These are phyloP conservation scores for Cucurbita argyrosperma DNA, from an alignment of 306 rosid species.

Conservation along the genomic window DNA sequence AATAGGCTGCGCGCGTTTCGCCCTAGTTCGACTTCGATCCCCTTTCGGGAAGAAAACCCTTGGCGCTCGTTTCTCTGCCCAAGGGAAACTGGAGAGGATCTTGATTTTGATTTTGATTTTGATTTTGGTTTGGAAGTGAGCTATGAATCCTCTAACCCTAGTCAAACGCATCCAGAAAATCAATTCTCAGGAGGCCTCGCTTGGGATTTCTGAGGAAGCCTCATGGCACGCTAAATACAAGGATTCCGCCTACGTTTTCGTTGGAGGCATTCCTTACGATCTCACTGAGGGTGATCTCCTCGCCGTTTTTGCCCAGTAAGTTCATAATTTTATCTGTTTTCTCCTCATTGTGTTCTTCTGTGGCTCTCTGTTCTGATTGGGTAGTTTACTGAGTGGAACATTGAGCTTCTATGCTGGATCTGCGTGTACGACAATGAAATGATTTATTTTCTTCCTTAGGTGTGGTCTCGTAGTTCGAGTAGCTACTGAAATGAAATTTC, in stretches of 20 bases:
- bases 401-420: neutral
- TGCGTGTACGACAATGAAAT: neutral
- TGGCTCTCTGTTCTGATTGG: neutral
- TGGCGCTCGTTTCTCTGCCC: too few species aligned
- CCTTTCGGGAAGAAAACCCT: too few species aligned
- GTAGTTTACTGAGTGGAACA: neutral
- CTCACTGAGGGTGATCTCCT: constrained; percentile 94
- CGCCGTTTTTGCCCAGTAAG: constrained; percentile 80
- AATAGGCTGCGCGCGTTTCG: too few species aligned
- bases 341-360: neutral
- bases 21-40: too few species aligned
- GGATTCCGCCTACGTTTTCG: constrained; percentile 71
- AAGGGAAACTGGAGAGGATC: neutral
- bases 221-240: constrained; percentile 88
- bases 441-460: neutral
- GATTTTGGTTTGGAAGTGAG: neutral
- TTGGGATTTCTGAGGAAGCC: constrained; percentile 66
- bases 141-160: constrained; percentile 78
- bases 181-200: constrained; percentile 56
- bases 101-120: neutral
- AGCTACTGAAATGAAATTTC: neutral
- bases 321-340: neutral
- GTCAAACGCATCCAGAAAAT: constrained; percentile 78
- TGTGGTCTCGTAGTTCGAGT: neutral
- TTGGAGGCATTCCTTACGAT: constrained; percentile 79